Percentiles rank a stretch among this genome's conserved stretches.
Evolutionary conservation across 2,329 filamentous ascomycete species (phyloP).

Genomic region (Epichloe coenophiala): DNA sequence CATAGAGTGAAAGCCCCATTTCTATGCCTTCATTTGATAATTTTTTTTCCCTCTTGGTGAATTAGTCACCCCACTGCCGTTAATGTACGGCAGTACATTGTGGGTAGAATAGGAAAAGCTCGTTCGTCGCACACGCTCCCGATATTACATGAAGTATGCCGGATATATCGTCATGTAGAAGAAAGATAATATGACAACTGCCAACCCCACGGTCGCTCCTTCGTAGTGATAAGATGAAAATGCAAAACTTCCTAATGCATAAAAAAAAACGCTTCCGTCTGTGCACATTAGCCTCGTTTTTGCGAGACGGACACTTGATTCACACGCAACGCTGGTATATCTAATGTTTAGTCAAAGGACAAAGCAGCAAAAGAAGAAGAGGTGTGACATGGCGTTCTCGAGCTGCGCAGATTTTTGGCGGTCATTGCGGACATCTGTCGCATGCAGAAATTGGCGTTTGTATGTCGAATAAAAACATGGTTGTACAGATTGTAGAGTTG

Average conservation of each 20-base stretch:
- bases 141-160: constrained; percentile 9
- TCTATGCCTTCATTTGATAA: constrained; percentile 36
- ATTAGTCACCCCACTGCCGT: constrained; percentile 30
- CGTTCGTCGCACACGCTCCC: constrained; percentile 9
- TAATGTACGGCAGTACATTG: constrained; percentile 17
- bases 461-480: constrained; percentile 35
- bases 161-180: constrained; percentile 1
- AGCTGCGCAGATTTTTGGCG: constrained; percentile 7
- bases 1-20: constrained; percentile 18
- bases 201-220: constrained; percentile 9
- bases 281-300: constrained; percentile 27
- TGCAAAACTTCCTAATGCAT: constrained; percentile 14
- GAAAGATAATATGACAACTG: neutral
- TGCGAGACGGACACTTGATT: constrained; percentile 18
- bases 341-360: constrained; percentile 12
- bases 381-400: constrained; percentile 33
- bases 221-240: constrained; percentile 6
- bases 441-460: constrained; percentile 13
- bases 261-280: constrained; percentile 23
- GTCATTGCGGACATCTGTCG: constrained; percentile 18
- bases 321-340: constrained; percentile 9
- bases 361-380: constrained; percentile 18
- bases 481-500: constrained; percentile 27
- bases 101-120: constrained; percentile 6
- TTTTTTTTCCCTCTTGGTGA: constrained; percentile 24